Conservation (phyloP, 305 asterid species). For the Fraxinus latifolia region DNA sequence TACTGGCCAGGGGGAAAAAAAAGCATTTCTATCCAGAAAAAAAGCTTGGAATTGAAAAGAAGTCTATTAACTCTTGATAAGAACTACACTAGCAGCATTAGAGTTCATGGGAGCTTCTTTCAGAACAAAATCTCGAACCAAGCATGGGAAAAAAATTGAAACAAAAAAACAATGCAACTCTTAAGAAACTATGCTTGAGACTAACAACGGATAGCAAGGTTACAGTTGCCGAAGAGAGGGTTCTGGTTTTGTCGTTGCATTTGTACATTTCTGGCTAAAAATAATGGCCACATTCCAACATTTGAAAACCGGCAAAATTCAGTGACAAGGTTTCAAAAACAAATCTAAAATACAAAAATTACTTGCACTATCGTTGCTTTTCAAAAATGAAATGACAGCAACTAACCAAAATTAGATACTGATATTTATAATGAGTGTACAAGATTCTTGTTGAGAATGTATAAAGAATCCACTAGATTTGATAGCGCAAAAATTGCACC, state of each 20-base stretch:
- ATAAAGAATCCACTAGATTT: constrained; percentile 15
- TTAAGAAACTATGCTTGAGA: background rate
- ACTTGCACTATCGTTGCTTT: background rate
- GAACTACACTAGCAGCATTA: background rate
- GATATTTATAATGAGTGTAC: constrained; percentile 21
- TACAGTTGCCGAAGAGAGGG: background rate
- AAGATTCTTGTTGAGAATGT: constrained; percentile 10
- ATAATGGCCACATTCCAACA: background rate
- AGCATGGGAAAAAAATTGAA: background rate
- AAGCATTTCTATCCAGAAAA: background rate
- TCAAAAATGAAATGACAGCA: background rate
- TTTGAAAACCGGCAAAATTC: background rate
- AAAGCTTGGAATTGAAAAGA: background rate
- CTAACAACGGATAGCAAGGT: background rate
- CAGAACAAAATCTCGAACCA: background rate
- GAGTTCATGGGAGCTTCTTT: background rate
- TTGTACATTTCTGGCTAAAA: background rate
- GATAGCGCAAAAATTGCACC: constrained; percentile 18
- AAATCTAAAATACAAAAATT: background rate
- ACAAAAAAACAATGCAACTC: background rate
- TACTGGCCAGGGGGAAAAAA: background rate
- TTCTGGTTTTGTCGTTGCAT: background rate
- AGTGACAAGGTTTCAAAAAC: background rate
- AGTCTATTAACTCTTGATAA: background rate
- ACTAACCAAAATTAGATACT: constrained; percentile 5